phyloP scores from a whole-genome alignment of 1,284 basidiomycete species.

The Apiotrichum akiyoshidainum region DNA sequence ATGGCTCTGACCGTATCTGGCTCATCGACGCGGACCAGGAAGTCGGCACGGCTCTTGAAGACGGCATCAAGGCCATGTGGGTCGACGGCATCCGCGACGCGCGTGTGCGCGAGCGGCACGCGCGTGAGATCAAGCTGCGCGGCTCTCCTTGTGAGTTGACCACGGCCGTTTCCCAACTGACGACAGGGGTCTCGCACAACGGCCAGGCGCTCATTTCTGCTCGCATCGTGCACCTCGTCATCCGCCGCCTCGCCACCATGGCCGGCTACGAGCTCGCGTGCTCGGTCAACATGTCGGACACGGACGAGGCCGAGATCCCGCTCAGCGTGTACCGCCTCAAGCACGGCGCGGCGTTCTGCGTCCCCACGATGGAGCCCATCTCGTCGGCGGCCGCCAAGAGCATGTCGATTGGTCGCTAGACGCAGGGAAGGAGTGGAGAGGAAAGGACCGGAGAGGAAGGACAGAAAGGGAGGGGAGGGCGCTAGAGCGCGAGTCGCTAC shows the following conservation, averaged over 20 bases:
- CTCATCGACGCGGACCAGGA: constrained; percentile 49
- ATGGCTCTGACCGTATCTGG: constrained; percentile 44
- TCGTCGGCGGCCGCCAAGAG: constrained; percentile 7
- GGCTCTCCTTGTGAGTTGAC: constrained; percentile 45
- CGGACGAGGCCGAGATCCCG: constrained; percentile 44
- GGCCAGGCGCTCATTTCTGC: constrained; percentile 40
- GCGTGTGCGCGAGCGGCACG: constrained; percentile 42
- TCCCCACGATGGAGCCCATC: constrained; percentile 5
- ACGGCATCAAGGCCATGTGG: constrained; percentile 45
- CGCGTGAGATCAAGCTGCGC: constrained; percentile 41
- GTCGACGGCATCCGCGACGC: constrained; percentile 43
- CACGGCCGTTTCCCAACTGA: neutral
- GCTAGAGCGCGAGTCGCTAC: no score
- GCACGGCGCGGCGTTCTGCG: neutral
- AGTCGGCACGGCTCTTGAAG: constrained; percentile 43
- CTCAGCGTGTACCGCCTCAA: constrained; percentile 37
- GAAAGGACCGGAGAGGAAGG: no score
- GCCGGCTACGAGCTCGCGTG: constrained; percentile 41
- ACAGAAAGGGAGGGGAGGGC: no score
- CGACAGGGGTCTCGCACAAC: constrained; percentile 22
- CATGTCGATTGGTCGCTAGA: constrained; percentile 9
- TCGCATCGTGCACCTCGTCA: constrained; percentile 42
- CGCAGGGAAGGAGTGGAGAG: neutral
- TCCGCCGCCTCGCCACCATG: constrained; percentile 17
- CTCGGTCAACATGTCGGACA: constrained; percentile 41